phyloP scores from a whole-genome alignment of 1,284 basidiomycete genomes.

The Coniferiporia weirii region DNA sequence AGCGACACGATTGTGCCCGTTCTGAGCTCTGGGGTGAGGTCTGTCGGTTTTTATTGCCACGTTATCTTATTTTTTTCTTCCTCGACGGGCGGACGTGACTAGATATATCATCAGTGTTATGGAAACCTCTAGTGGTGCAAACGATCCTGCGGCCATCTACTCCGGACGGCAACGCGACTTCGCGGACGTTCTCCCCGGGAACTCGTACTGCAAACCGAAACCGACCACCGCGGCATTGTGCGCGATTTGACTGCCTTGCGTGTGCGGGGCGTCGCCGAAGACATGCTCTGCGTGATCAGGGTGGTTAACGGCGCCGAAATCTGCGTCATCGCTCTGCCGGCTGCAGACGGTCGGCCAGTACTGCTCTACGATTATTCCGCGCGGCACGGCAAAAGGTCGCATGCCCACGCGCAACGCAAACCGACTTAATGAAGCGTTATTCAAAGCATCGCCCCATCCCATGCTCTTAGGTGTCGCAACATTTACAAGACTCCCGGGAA shows the following conservation, averaged over 20 bases:
- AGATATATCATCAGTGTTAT: too few relatives aligned
- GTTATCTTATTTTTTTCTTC: too few relatives aligned
- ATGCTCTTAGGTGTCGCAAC: slow-evolving; percentile 93
- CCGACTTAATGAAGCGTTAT: slow-evolving; percentile 94
- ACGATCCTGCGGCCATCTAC: too few relatives aligned
- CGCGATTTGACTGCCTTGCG: slow-evolving; percentile 58
- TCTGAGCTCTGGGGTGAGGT: too few relatives aligned
- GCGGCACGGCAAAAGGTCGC: slow-evolving; percentile 97
- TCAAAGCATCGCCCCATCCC: slow-evolving; percentile 97
- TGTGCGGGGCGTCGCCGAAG: slow-evolving; percentile 73
- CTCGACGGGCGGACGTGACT: too few relatives aligned
- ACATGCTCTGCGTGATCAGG: slow-evolving; percentile 84
- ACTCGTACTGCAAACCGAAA: too few relatives aligned
- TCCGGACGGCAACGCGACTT: too few relatives aligned
- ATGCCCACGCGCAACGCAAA: slow-evolving; percentile 89
- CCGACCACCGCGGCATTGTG: slow-evolving; percentile 46
- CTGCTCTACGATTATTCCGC: slow-evolving; percentile 85
- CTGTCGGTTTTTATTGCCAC: slow-evolving; percentile 2
- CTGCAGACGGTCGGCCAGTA: slow-evolving; percentile 57
- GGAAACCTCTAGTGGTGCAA: too few relatives aligned
- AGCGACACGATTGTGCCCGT: too few relatives aligned
- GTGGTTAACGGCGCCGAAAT: slow-evolving; percentile 59
- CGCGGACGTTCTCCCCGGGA: too few relatives aligned
- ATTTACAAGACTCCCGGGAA: slow-evolving; percentile 83
- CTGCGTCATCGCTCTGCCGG: slow-evolving; percentile 54